These are phyloP conservation scores for Boechera stricta DNA, from an alignment of 345 rosid species.

Conservation along the genomic window DNA sequence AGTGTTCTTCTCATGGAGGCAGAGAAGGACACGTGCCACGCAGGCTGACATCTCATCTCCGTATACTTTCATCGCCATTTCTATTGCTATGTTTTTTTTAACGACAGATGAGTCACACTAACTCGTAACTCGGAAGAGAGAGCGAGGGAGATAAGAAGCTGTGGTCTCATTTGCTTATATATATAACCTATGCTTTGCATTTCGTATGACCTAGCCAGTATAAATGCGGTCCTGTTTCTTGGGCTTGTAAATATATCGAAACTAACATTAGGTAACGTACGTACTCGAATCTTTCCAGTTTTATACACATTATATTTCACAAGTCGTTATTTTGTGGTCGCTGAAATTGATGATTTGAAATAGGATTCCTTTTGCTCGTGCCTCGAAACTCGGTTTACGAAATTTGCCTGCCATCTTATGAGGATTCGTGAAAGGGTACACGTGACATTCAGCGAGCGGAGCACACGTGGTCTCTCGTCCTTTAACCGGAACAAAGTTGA, in stretches of 20 bases:
- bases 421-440: too few relatives aligned
- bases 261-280: background rate
- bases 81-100: background rate
- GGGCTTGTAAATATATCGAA: too few relatives aligned
- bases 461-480: too few relatives aligned
- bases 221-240: background rate
- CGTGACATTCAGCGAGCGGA: too few relatives aligned
- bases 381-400: slow-evolving; percentile 19
- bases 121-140: slow-evolving; percentile 10
- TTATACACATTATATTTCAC: background rate
- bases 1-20: slow-evolving; percentile 69
- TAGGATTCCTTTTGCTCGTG: slow-evolving; percentile 36
- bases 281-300: slow-evolving; percentile 31
- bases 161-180: slow-evolving; percentile 15
- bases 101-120: background rate
- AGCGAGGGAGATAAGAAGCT: slow-evolving; percentile 3
- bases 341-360: slow-evolving; percentile 23
- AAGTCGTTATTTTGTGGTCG: slow-evolving; percentile 16
- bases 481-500: background rate
- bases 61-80: slow-evolving; percentile 66
- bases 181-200: slow-evolving; percentile 11
- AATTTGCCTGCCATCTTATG: too few relatives aligned
- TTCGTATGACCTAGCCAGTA: background rate
- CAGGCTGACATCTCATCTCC: slow-evolving; percentile 74
- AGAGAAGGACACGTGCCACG: slow-evolving; percentile 67